Base-by-base conservation (phyloP, 257 asterid genomes). In the Primulina huaijiensis region DNA sequence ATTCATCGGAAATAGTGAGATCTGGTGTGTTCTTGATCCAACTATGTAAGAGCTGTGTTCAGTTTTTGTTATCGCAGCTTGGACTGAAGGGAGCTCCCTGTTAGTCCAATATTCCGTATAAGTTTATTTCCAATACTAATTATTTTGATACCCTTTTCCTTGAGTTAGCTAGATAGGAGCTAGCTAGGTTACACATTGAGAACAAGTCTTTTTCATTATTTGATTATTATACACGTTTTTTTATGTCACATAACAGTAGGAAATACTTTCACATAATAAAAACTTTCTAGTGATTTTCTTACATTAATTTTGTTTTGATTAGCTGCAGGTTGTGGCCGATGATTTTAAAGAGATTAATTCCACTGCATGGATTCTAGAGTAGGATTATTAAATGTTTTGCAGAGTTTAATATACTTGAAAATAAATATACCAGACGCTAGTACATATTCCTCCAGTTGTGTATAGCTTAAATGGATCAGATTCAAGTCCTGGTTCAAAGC, bases 31-130 rank as follows among this genome's bases (percentile, higher is more conserved):
- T 91, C 72, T 81, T 76, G 96, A 86, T 86, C 82, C 84, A 83
- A 84, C 80, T 95, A 87, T 78, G 87, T 87, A 67, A 90, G 96
- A 91, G 97, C 95, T 81, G 79, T 55, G 85, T 77, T 83, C 88
- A 59, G 91, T 77, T 82, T 9, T 74, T 75, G 25, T 78, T 84
- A 92, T 89, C 96, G 23, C 80, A 96, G 82, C 95, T 91, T 91
- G 97, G 97, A 87, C 96, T 87, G 97, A 91, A 91, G 96, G 96
- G 97, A 87, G 96, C 96, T 91, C 96, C 97, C 95, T 89, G 27
- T 62, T 25, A 14, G 64, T 72, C 65, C 69, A 52, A 27, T 53
- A 8, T 43, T 27, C 68, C 71, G 59, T 12, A 7, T 11, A 50
- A 12, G 0, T 43, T 14, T 43, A 3, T 0, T 2, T 43, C 53